Evolutionary conservation across 2,329 filamentous ascomycete species (phyloP), one percentile per base, ranked within the genome.

Genomic region (Cladosporium sp.): DNA sequence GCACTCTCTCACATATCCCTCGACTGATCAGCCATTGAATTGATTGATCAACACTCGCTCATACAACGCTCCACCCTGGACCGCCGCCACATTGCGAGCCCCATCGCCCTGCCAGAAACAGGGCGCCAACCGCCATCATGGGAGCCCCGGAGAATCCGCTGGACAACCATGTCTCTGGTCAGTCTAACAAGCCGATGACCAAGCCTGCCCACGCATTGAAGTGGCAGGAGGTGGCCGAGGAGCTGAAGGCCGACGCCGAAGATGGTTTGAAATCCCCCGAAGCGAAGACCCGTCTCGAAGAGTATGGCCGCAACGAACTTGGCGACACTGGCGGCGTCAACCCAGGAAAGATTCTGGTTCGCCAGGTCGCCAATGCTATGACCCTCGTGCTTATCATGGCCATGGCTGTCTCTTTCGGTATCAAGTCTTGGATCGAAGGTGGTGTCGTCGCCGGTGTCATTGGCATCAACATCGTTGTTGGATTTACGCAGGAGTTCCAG

Each of bases 331-430:
- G 79, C 22, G 80, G 80, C 22, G 83, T 90, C 42, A 80, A 63
- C 77, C 83, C 85, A 74, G 83, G 77, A 61, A 90, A 84, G 60
- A 88, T 90, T 37, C 71, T 90, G 41, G 71, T 86, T 52, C 84
- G 85, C 60, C 86, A 90, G 66, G 68, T 89, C 18, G 80, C 83
- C 64, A 90, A 90, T 73, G 86, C 86, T 52, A 89, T 89, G 86
- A 86, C 86, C 57, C 65, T 87, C 66, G 84, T 74, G 5, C 64
- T 76, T n/a, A 70, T 76, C 30, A 59, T 75, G 50, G 73, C 71
- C 27, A 75, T 76, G 73, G 70, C 66, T 18, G 72, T 76, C 40
- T 73, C 70, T 42, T 75, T 74, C 54, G 73, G 68, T 30, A 74
- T 76, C 51, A 52, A 62, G 29, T 74, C 72, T 1, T 76, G 66